Percentiles rank a stretch among this genome's conserved stretches.
phyloP scores from a whole-genome alignment of 2,329 filamentous ascomycete species.

The Periconia sp. region DNA sequence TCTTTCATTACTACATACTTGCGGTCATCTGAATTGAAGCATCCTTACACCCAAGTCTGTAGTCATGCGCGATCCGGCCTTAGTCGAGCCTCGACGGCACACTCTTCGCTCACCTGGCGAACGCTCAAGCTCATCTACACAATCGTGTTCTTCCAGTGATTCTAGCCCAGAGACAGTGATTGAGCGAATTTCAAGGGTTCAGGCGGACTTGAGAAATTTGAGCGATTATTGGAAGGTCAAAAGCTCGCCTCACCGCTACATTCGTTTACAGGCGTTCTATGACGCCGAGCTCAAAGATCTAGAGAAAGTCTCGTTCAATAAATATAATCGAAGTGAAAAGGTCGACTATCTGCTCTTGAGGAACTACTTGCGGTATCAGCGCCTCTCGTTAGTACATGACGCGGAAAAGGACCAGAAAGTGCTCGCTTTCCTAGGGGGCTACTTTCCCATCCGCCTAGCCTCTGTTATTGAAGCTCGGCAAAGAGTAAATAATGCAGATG shows the following conservation, averaged over 20 bases:
- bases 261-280: conserved; percentile 52
- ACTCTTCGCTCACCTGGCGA: too few species aligned
- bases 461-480: conserved; percentile 58
- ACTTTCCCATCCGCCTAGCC: conserved; percentile 45
- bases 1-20: too few species aligned
- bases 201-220: conserved; percentile 56
- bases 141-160: too few species aligned
- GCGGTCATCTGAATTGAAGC: too few species aligned
- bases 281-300: conserved; percentile 50
- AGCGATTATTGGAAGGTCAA: conserved; percentile 57
- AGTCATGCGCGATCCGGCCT: too few species aligned
- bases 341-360: conserved; percentile 59
- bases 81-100: too few species aligned
- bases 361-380: conserved; percentile 49
- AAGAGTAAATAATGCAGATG: conserved; percentile 51
- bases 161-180: too few species aligned
- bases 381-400: conserved; percentile 50
- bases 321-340: conserved; percentile 51
- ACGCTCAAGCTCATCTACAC: too few species aligned
- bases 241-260: conserved; percentile 50
- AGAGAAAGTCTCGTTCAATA: conserved; percentile 41
- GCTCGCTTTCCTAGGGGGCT: conserved; percentile 51
- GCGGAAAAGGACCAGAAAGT: conserved; percentile 45
- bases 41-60: too few species aligned
- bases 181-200: conserved; percentile 38